Conservation (phyloP, 179 eudicot genomes). For the Carnegiea gigantea region DNA sequence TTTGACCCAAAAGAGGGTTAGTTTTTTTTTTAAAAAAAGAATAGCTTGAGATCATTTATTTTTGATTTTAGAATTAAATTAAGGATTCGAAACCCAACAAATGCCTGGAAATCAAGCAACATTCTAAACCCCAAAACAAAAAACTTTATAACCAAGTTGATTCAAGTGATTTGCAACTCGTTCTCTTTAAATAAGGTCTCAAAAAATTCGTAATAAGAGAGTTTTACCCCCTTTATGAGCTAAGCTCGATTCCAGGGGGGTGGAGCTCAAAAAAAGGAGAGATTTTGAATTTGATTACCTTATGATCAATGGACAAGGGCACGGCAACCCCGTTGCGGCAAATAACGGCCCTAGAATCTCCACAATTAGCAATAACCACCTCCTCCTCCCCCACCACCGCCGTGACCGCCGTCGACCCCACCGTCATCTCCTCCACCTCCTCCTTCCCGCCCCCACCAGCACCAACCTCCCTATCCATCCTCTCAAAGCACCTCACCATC, state of each 20-base stretch:
- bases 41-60: no score
- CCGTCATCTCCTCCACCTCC: conserved; percentile 33
- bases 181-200: no score
- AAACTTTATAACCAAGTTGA: no score
- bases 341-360: conserved; percentile 66
- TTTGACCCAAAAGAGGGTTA: background rate
- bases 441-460: conserved; percentile 17
- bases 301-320: conserved; percentile 59
- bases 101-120: background rate
- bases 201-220: no score
- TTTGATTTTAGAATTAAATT: no score
- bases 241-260: no score
- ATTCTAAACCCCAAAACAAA: background rate
- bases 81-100: background rate
- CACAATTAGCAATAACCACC: conserved; percentile 66
- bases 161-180: no score
- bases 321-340: conserved; percentile 43
- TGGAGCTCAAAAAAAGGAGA: background rate
- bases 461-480: conserved; percentile 46
- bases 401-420: conserved; percentile 58
- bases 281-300: conserved; percentile 31
- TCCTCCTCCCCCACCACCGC: conserved; percentile 48
- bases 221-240: no score
- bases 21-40: no score
- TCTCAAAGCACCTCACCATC: conserved; percentile 41